Evolutionary conservation across 2,329 filamentous ascomycete genomes (phyloP).

Genomic region (Penicillium hordei): DNA sequence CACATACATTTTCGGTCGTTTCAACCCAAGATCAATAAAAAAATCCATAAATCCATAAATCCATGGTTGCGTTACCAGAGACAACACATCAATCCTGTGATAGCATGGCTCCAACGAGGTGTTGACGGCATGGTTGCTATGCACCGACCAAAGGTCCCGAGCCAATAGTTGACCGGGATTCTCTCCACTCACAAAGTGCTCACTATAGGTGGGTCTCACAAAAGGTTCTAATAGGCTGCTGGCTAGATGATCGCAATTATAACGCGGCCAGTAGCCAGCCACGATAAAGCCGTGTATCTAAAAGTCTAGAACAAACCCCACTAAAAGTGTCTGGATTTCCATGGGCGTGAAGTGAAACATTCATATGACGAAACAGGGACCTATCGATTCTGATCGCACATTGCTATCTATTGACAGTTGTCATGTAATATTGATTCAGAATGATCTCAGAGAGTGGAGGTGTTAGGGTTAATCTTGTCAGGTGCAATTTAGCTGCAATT

Average conservation of each 20-base stretch:
- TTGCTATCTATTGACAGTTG: background rate
- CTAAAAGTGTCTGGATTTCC: background rate
- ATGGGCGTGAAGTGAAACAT: background rate
- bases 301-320: background rate
- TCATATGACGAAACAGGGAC: background rate
- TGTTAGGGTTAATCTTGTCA: background rate
- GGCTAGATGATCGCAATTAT: background rate
- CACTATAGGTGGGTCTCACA: fast-evolving
- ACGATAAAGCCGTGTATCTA: background rate
- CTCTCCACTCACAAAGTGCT: background rate
- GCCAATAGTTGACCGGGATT: background rate
- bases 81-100: background rate
- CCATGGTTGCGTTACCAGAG: background rate
- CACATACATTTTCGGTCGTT: background rate
- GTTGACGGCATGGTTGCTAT: background rate
- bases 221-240: background rate
- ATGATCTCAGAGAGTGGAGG: background rate
- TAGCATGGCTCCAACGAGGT: background rate
- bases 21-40: background rate
- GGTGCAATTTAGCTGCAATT: background rate
- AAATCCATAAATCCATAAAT: background rate
- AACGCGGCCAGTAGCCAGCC: background rate
- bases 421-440: background rate
- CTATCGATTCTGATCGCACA: background rate
- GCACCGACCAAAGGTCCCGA: background rate